These are phyloP conservation scores for Ascomycota sp. DNA, from an alignment of 2,329 filamentous ascomycete genomes.

Conservation along the genomic window DNA sequence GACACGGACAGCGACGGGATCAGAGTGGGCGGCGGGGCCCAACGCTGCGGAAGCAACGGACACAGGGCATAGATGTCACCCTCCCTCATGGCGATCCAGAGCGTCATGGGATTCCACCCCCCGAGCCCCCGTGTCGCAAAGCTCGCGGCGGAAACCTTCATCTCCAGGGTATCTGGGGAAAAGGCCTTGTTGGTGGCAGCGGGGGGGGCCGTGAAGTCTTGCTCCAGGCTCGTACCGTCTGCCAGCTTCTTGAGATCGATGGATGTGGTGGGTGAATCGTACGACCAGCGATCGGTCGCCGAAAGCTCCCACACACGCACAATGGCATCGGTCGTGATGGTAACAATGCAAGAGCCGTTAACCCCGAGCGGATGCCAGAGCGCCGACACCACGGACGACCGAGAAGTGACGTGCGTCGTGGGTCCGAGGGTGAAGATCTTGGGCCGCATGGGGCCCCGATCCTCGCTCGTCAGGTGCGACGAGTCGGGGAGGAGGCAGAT, in stretches of 20 bases:
- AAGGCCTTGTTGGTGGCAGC: slow-evolving; percentile 62
- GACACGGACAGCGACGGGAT: slow-evolving; percentile 68
- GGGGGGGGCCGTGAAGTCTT: slow-evolving; percentile 62
- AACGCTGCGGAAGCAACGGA: slow-evolving; percentile 70
- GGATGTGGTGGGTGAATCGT: slow-evolving; percentile 62
- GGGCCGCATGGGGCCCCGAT: slow-evolving; percentile 49
- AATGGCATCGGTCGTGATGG: slow-evolving; percentile 70
- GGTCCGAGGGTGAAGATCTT: slow-evolving; percentile 86
- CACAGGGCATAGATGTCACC: slow-evolving; percentile 89
- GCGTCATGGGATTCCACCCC: slow-evolving; percentile 88
- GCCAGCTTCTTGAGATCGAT: slow-evolving; percentile 79
- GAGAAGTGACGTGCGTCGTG: slow-evolving; percentile 75
- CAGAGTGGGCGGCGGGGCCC: slow-evolving; percentile 57
- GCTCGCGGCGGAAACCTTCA: slow-evolving; percentile 79
- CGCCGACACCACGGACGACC: slow-evolving; percentile 58
- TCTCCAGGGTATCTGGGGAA: slow-evolving; percentile 75
- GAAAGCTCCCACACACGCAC: slow-evolving; percentile 84
- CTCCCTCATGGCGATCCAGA: slow-evolving; percentile 90
- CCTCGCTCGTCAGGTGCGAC: slow-evolving; percentile 50
- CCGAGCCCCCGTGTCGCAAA: slow-evolving; percentile 50
- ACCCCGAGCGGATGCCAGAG: slow-evolving; percentile 88
- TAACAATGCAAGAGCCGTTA: slow-evolving; percentile 63
- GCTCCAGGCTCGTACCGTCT: slow-evolving; percentile 61
- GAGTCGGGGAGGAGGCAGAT: slow-evolving; percentile 70
- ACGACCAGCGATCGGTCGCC: slow-evolving; percentile 65